These are phyloP conservation scores for Danielozyma ontarioensis DNA, from an alignment of 805 yeast species.

Conservation along the genomic window DNA sequence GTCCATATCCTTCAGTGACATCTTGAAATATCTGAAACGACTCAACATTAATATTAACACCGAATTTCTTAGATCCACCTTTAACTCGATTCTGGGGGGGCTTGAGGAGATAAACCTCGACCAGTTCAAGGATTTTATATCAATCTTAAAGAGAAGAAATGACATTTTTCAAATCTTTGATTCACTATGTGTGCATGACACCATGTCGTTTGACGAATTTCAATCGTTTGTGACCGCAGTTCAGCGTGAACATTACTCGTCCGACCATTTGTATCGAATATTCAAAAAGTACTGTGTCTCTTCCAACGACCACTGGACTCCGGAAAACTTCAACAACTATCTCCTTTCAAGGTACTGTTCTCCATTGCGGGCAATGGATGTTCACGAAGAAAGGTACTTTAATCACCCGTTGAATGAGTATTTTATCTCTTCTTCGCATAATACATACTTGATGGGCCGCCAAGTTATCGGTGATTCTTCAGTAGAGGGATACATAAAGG, in stretches of 20 bases:
- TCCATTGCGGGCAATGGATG: slow-evolving; percentile 10
- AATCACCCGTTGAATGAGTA: slow-evolving; percentile 73
- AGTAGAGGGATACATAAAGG: slow-evolving; percentile 82
- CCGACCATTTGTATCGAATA: slow-evolving; percentile 20
- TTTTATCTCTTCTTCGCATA: slow-evolving; percentile 89
- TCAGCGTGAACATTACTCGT: slow-evolving; percentile 43
- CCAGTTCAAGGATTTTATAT: slow-evolving; percentile 74
- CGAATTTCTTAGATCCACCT: slow-evolving; percentile 44
- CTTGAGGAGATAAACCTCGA: slow-evolving; percentile 53
- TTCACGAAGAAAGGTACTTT: slow-evolving; percentile 16
- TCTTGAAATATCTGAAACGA: slow-evolving; percentile 57
- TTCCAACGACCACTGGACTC: slow-evolving; percentile 12
- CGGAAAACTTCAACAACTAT: slow-evolving; percentile 30
- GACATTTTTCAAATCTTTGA: slow-evolving; percentile 57
- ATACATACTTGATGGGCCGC: slow-evolving; percentile 83
- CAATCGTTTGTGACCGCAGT: slow-evolving; percentile 35
- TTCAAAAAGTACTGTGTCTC: slow-evolving; percentile 21
- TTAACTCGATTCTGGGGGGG: slow-evolving; percentile 37
- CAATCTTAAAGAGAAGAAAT: slow-evolving; percentile 54
- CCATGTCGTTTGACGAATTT: slow-evolving; percentile 20
- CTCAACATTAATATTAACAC: slow-evolving; percentile 69
- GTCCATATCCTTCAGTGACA: slow-evolving; percentile 56
- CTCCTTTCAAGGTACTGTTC: slow-evolving; percentile 26
- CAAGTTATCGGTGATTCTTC: slow-evolving; percentile 87
- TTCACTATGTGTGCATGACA: slow-evolving; percentile 14